Base-by-base conservation (phyloP, 2,329 filamentous ascomycete genomes). In the Trichoderma oligosporum region DNA sequence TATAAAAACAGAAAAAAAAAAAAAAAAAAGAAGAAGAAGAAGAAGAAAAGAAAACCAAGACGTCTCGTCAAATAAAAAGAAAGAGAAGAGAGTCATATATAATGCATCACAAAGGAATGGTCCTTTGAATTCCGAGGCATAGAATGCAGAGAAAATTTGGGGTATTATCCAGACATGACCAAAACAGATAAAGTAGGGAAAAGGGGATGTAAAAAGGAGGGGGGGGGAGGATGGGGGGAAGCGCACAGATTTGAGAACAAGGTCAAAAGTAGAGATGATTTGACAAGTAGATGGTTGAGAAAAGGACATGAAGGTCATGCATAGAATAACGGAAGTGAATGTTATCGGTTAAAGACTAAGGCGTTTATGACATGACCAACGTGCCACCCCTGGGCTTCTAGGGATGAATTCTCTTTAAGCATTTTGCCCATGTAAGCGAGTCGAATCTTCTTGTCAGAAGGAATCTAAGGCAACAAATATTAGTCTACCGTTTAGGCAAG, bases 341-440 rank as follows among this genome's bases (percentile, higher is more conserved):
- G 42, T 71, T 74, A 78, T 62, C 72, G 70, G 60, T 77, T 72
- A 65, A 82, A 85, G 53, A 94, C 82, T 58, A 94, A 76, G 20
- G 87, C 91, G 68, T 92, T 94, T 55, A 96, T 74, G 31, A 94
- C 77, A 67, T 94, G 82, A 33, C 85, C 88, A 60, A 82, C 78
- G 64, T 85, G 82, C 88, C 89, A 96, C 47, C 87, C 88, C 64
- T 94, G 87, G 3, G 81, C 79, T 42, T 77, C 71, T 16, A 96
- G 75, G 1, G 86, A 79, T 18, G 82, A 69, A 54, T 79, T 78
- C 62, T 93, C 89, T 62, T 85, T 84, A 44, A 96, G 79, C 49
- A 92, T 82, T 68, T 85, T 90, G 63, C 92, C 92, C 71, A 94
- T 80, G 70, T 96, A 95, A 18, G 84, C 86, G 59, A 96, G 81